Evolutionary conservation across 495 filamentous ascomycete genomes (phyloP).

Genomic region (Hyaloscypha finlandica): DNA sequence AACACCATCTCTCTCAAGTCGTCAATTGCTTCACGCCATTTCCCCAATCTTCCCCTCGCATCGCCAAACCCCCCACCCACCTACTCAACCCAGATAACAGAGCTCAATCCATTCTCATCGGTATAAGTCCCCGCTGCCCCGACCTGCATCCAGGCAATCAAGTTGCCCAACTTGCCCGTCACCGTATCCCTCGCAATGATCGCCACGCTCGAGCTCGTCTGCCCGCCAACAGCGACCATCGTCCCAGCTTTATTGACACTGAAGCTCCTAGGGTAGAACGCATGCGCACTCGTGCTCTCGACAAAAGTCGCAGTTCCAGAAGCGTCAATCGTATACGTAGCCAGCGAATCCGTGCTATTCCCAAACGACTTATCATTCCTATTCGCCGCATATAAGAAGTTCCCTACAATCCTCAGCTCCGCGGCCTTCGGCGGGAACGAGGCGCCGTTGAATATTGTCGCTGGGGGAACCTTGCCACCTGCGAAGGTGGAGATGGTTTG

Average conservation of each 20-base stretch:
- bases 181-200: constrained; percentile 56
- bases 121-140: constrained; percentile 42
- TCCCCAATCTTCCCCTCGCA: no score
- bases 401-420: constrained; percentile 62
- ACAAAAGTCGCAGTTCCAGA: constrained; percentile 51
- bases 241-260: constrained; percentile 62
- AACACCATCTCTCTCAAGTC: no score
- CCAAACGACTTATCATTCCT: constrained; percentile 45
- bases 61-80: not conserved
- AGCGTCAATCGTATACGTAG: constrained; percentile 42
- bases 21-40: no score
- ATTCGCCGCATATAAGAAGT: constrained; percentile 44
- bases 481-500: constrained; percentile 49
- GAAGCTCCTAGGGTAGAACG: constrained; percentile 62
- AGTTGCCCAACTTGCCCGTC: constrained; percentile 54
- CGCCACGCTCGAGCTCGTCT: constrained; percentile 56
- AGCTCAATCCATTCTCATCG: constrained; percentile 48
- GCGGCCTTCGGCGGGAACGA: constrained; percentile 41
- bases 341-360: constrained; percentile 27
- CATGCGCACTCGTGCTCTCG: constrained; percentile 54
- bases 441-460: constrained; percentile 37
- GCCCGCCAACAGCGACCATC: constrained; percentile 60
- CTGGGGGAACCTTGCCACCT: constrained; percentile 33
- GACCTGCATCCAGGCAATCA: constrained; percentile 42
- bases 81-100: constrained; percentile 48